These are phyloP conservation scores for Talaromyces sp. DNA, from an alignment of 2,329 filamentous ascomycete species.

Conservation along the genomic window DNA sequence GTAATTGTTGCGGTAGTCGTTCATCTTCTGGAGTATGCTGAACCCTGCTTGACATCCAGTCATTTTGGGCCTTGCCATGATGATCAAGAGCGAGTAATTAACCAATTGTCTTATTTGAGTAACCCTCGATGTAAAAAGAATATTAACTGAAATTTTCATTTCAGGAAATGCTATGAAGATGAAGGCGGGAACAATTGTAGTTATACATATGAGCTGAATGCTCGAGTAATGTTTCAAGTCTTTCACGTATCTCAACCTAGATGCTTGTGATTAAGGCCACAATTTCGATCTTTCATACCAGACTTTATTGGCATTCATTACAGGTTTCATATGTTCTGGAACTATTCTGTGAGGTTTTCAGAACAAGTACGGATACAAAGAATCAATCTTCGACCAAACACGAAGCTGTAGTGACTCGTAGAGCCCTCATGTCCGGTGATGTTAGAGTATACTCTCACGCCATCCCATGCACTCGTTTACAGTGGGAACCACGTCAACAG, in stretches of 20 bases:
- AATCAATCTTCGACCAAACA: background rate
- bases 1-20: background rate
- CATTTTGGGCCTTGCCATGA: background rate
- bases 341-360: background rate
- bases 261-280: background rate
- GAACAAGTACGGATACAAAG: background rate
- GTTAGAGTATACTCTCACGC: background rate
- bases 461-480: background rate
- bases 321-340: background rate
- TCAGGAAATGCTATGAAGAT: background rate
- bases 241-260: background rate
- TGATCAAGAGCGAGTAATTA: background rate
- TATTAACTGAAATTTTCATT: background rate
- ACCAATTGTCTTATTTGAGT: background rate
- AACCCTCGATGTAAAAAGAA: background rate
- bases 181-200: background rate
- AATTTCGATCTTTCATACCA: background rate
- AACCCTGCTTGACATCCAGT: background rate
- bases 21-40: background rate
- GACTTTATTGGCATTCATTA: background rate
- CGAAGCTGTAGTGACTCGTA: background rate
- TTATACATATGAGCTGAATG: background rate
- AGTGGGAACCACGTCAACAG: background rate
- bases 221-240: background rate
- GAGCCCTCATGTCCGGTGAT: background rate